These are phyloP conservation scores for Umbelopsis sp. DNA, from an alignment of 192 early-diverging fungal species.

Conservation along the genomic window DNA sequence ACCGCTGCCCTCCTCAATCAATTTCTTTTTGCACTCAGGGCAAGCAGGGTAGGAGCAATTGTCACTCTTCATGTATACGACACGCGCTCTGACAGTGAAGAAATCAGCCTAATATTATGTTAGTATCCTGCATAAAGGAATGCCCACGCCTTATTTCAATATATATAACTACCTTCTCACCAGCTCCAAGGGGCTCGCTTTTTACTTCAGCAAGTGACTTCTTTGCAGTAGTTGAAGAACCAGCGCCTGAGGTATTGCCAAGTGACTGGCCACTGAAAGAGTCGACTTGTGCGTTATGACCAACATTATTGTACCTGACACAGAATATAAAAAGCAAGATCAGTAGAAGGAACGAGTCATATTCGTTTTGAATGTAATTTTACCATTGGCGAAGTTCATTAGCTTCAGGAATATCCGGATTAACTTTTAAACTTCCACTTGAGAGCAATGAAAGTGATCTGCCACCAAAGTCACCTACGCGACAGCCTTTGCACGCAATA, in stretches of 20 bases:
- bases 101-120: constrained; percentile 59
- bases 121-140: not conserved
- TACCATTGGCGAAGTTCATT: constrained; percentile 78
- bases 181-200: constrained; percentile 68
- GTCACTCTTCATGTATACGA: constrained; percentile 75
- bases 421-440: constrained; percentile 51
- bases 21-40: constrained; percentile 91
- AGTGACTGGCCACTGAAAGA: constrained; percentile 2
- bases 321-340: not conserved
- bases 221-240: constrained; percentile 41
- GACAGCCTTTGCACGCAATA: constrained; percentile 82
- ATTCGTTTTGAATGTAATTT: not conserved
- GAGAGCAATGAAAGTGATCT: constrained; percentile 57
- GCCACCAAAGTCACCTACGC: constrained; percentile 88
- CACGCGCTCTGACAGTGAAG: constrained; percentile 71
- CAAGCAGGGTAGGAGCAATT: constrained; percentile 87
- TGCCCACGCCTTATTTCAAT: not conserved
- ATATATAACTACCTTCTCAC: constrained; percentile 55
- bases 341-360: not conserved
- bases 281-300: not conserved
- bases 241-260: constrained; percentile 8
- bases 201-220: constrained; percentile 72
- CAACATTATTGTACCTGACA: not conserved
- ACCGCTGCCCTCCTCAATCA: constrained; percentile 58
- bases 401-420: constrained; percentile 82